Percentiles rank a stretch among this genome's conserved stretches.
phyloP scores from a whole-genome alignment of 768 basidiomycete genomes.

The Daedalea quercina region DNA sequence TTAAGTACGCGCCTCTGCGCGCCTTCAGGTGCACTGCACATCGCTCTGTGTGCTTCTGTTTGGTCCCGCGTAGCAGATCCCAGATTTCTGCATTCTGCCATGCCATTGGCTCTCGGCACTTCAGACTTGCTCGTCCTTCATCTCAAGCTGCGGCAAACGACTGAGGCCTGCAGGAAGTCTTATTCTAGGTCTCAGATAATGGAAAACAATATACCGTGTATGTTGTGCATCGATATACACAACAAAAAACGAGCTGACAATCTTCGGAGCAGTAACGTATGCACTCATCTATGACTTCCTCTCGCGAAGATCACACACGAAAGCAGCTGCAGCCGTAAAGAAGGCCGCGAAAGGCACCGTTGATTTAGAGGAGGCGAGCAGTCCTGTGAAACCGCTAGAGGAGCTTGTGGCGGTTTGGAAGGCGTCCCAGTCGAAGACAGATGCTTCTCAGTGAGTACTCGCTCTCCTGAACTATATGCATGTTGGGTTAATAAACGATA shows the following conservation, averaged over 20 bases:
- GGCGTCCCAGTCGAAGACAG: conserved; percentile 17
- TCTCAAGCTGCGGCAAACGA: too few species aligned
- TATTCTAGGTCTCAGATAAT: too few species aligned
- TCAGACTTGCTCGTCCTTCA: too few species aligned
- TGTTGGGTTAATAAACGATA: conserved; percentile 4
- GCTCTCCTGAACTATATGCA: background rate
- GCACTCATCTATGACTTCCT: conserved; percentile 73
- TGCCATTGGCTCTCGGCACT: background rate
- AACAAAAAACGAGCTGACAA: background rate
- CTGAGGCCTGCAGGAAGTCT: too few species aligned
- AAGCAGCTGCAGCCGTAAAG: conserved; percentile 68
- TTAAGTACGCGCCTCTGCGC: conserved; percentile 3
- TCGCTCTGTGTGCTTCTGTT: conserved; percentile 1
- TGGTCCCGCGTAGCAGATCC: background rate
- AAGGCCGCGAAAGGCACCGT: conserved; percentile 63
- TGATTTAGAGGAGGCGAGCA: conserved; percentile 48
- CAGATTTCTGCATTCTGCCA: background rate
- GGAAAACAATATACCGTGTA: too few species aligned
- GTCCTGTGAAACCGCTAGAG: conserved; percentile 45
- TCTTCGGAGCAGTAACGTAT: conserved; percentile 54
- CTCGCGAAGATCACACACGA: conserved; percentile 52
- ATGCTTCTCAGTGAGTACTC: background rate
- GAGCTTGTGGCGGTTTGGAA: conserved; percentile 67
- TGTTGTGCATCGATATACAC: too few species aligned
- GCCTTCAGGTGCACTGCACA: background rate